A percentile compares a stretch with the other conserved stretches of the same genome.
phyloP scores from a whole-genome alignment of 2,329 filamentous ascomycete species.

The Rutstroemia sp. region DNA sequence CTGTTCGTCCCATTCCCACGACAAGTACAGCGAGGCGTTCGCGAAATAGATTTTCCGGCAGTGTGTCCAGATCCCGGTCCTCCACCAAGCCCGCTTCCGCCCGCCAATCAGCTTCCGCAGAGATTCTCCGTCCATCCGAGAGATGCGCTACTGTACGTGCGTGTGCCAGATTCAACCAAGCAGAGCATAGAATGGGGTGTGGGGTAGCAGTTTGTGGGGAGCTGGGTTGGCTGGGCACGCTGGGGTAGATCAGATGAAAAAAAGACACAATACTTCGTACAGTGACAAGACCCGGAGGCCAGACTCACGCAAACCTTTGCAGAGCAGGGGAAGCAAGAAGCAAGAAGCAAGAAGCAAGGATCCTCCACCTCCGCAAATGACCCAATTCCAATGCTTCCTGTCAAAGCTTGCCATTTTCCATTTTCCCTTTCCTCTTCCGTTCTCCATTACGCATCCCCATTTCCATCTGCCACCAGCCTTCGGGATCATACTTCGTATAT shows the following conservation, averaged over 20 bases:
- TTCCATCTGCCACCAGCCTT: too few relatives aligned
- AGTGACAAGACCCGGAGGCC: too few relatives aligned
- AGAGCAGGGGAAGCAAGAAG: too few relatives aligned
- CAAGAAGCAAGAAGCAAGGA: too few relatives aligned
- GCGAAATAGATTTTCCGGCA: slow-evolving; percentile 4
- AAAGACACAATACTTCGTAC: not conserved
- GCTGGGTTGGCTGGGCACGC: not conserved
- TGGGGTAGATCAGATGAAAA: slow-evolving; percentile 6
- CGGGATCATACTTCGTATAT: too few relatives aligned
- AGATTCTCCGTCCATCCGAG: slow-evolving; percentile 1
- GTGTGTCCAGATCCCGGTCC: not conserved
- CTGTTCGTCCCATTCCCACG: not conserved
- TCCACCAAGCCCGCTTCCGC: not conserved
- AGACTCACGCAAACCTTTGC: not conserved
- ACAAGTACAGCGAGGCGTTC: not conserved
- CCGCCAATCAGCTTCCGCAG: not conserved
- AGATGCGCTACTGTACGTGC: not conserved
- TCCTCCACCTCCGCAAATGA: too few relatives aligned
- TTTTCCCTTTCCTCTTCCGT: too few relatives aligned
- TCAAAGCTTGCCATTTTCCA: not conserved
- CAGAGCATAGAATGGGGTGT: not conserved
- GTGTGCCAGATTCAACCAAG: not conserved
- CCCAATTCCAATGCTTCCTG: too few relatives aligned
- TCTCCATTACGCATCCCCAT: too few relatives aligned
- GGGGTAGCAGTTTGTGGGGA: slow-evolving; percentile 2